Percentiles rank a stretch among this genome's conserved stretches.
Conservation (phyloP, 192 early-diverging fungal genomes). For the Chytriomyces sp. region DNA sequence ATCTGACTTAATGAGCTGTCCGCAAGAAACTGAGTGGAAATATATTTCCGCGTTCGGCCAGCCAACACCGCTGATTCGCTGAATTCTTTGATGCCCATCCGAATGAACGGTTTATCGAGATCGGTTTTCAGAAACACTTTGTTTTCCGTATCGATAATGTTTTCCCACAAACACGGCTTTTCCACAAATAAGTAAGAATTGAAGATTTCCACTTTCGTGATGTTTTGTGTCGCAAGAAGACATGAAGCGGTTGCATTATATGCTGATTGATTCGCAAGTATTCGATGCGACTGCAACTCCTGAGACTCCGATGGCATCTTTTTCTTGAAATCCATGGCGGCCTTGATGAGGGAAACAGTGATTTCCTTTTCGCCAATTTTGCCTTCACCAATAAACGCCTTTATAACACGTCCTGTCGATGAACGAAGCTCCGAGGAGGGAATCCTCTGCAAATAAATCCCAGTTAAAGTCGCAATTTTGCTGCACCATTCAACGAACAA, state of each 20-base stretch:
- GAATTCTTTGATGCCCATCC: slow-evolving; percentile 39
- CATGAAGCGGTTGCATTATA: slow-evolving; percentile 25
- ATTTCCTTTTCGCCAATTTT: slow-evolving; percentile 33
- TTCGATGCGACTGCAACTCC: background rate
- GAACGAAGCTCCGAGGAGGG: slow-evolving; percentile 29
- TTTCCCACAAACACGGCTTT: slow-evolving; percentile 63
- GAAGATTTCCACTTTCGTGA: slow-evolving; percentile 46
- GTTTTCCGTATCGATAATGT: slow-evolving; percentile 45
- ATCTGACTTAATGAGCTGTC: slow-evolving; percentile 69
- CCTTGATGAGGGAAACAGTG: slow-evolving; percentile 28
- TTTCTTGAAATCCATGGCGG: slow-evolving; percentile 38
- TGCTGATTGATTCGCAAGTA: slow-evolving; percentile 18
- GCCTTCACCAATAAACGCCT: slow-evolving; percentile 13
- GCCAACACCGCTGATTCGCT: slow-evolving; percentile 6
- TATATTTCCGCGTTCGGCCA: slow-evolving; percentile 41
- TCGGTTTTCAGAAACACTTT: slow-evolving; percentile 33
- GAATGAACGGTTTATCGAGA: slow-evolving; percentile 32
- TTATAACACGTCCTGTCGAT: slow-evolving; percentile 17
- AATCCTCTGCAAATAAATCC: slow-evolving; percentile 3
- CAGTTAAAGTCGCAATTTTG: background rate
- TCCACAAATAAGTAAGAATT: slow-evolving; percentile 67
- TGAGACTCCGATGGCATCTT: slow-evolving; percentile 1
- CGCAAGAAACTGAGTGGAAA: slow-evolving; percentile 62
- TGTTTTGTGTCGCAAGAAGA: slow-evolving; percentile 22
- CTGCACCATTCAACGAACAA: background rate